Percentiles rank a stretch among this genome's conserved stretches.
phyloP scores from a whole-genome alignment of 108 stramenopile genomes.

The Nannochloropsis gaditana region DNA sequence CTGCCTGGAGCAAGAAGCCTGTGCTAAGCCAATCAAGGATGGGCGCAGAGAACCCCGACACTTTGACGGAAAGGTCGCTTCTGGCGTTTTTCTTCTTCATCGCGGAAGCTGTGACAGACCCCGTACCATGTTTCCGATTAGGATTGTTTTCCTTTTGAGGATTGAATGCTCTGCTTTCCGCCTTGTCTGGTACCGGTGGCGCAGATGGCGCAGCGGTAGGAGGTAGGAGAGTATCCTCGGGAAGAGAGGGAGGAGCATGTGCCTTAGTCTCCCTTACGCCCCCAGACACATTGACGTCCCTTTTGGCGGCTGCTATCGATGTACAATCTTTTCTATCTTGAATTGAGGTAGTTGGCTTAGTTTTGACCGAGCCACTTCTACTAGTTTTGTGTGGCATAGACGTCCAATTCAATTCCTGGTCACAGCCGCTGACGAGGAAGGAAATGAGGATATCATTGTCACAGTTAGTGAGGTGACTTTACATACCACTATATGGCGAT shows the following conservation, averaged over 20 bases:
- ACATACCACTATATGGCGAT: too few species aligned
- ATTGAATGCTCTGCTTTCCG: not conserved
- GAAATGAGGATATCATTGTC: too few species aligned
- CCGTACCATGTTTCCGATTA: too few species aligned
- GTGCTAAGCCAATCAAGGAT: not conserved
- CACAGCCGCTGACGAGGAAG: too few species aligned
- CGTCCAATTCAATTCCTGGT: too few species aligned
- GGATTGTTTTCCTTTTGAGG: not conserved
- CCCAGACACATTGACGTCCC: not conserved
- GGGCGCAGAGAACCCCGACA: not conserved
- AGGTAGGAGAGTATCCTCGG: not conserved
- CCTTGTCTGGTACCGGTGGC: not conserved
- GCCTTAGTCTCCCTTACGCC: not conserved
- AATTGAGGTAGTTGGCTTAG: too few species aligned
- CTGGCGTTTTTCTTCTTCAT: not conserved
- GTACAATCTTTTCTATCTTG: too few species aligned
- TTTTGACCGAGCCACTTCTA: too few species aligned
- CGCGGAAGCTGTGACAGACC: too few species aligned
- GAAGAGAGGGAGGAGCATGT: not conserved
- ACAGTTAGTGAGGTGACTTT: too few species aligned
- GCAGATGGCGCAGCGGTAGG: not conserved
- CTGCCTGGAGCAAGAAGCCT: constrained; percentile 6
- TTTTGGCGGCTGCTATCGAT: not conserved
- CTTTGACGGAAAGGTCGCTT: not conserved
- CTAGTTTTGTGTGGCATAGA: too few species aligned